Conservation (phyloP, 1,139 yeast species). For the Geotrichum fermentans region DNA sequence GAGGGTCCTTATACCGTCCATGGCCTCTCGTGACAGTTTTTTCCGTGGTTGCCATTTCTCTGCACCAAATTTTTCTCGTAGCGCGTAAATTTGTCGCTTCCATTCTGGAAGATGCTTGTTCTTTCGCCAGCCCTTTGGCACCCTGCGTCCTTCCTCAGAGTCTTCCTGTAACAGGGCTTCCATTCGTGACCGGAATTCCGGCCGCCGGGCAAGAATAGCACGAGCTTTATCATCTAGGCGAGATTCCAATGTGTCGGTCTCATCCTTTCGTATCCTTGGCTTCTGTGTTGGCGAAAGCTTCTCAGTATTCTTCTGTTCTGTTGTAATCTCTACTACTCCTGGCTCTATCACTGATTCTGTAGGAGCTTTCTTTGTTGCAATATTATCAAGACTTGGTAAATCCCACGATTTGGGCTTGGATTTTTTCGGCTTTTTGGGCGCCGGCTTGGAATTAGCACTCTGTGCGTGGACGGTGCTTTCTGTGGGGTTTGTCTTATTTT, state of each 20-base stretch:
- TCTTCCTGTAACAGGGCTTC: constrained; percentile 2
- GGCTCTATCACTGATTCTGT: background rate
- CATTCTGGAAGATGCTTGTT: constrained; percentile 49
- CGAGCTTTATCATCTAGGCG: constrained; percentile 17
- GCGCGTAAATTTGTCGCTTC: constrained; percentile 61
- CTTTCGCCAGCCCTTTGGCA: constrained; percentile 45
- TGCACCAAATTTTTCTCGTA: constrained; percentile 54
- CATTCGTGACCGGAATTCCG: constrained; percentile 14
- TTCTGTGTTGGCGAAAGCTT: background rate
- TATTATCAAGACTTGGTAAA: constrained; percentile 4
- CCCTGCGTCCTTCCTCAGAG: constrained; percentile 21
- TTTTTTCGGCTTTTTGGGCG: constrained; percentile 4
- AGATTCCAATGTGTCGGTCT: background rate
- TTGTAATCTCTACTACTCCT: background rate
- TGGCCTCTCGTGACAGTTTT: constrained; percentile 63
- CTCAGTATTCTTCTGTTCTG: no score
- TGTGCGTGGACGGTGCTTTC: no score
- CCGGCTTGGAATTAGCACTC: no score
- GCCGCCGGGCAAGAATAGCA: constrained; percentile 13
- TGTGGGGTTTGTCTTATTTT: no score
- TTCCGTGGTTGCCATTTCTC: constrained; percentile 65
- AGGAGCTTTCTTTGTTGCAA: background rate
- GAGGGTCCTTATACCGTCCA: constrained; percentile 58
- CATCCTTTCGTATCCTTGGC: background rate
- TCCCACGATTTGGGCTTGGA: constrained; percentile 3